A percentile compares a stretch with the other conserved stretches of the same genome.
These are phyloP conservation scores for Vachellia collinsii DNA, from an alignment of 306 rosid genomes.

Conservation along the genomic window DNA sequence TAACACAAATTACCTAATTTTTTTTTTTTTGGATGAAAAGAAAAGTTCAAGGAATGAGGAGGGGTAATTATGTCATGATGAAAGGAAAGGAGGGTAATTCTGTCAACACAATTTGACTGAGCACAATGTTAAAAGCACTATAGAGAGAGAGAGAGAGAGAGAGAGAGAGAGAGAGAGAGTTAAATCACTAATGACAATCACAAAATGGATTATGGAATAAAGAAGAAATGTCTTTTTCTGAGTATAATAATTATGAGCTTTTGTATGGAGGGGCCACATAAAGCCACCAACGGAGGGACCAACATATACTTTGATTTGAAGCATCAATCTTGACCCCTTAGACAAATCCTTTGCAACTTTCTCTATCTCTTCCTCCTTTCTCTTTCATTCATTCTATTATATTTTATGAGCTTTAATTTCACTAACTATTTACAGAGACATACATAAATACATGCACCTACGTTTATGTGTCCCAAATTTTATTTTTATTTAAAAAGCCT, in stretches of 20 bases:
- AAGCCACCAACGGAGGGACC: constrained; percentile 44
- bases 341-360: constrained; percentile 32
- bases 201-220: constrained; percentile 5
- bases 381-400: neutral
- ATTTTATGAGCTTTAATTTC: neutral
- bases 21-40: too few relatives aligned
- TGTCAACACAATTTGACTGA: constrained; percentile 25
- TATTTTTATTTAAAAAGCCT: too few relatives aligned
- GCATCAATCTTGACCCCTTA: constrained; percentile 42
- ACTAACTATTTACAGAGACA: neutral
- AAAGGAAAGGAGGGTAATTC: constrained; percentile 32
- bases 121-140: neutral
- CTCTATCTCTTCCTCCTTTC: neutral
- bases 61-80: neutral
- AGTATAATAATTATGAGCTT: constrained; percentile 35
- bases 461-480: too few relatives aligned
- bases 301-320: constrained; percentile 56
- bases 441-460: neutral
- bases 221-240: constrained; percentile 35
- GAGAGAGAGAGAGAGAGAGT: neutral
- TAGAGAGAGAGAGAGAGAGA: neutral
- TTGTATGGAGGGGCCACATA: constrained; percentile 27
- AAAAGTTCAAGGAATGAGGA: too few relatives aligned
- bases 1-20: too few relatives aligned
- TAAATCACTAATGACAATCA: neutral